These are phyloP conservation scores for Penicillium sp. DNA, from an alignment of 2,329 filamentous ascomycete genomes.

Conservation along the genomic window DNA sequence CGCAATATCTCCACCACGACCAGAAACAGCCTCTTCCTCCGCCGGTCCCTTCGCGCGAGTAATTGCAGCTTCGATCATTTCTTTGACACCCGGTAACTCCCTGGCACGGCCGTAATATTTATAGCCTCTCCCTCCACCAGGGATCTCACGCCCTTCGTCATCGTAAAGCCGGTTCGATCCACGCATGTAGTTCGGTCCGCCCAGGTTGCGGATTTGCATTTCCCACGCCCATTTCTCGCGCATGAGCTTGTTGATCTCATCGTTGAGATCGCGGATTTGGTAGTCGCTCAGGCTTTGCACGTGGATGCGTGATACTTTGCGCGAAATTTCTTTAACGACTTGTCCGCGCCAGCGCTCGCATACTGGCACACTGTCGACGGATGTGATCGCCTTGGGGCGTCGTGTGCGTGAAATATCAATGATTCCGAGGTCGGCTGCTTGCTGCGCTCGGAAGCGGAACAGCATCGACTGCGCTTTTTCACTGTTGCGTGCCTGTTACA, in stretches of 20 bases:
- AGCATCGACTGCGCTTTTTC: conserved; percentile 99
- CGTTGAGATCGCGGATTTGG: conserved; percentile 96
- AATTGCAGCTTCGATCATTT: conserved; percentile 81
- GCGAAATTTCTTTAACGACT: conserved; percentile 92
- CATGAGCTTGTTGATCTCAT: conserved; percentile 99
- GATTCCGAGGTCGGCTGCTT: conserved; percentile 93
- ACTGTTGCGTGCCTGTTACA: conserved; percentile 78
- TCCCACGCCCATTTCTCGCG: conserved; percentile 99
- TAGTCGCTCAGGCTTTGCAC: conserved; percentile 88
- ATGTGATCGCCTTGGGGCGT: conserved; percentile 86
- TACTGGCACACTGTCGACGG: conserved; percentile 74
- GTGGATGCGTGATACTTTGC: conserved; percentile 95
- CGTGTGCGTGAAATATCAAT: conserved; percentile 88
- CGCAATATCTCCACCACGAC: conserved; percentile 40
- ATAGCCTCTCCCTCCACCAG: conserved; percentile 79
- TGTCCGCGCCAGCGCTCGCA: conserved; percentile 99
- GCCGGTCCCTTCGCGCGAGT: conserved; percentile 60
- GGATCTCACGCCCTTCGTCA: conserved; percentile 68
- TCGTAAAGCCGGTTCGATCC: conserved; percentile 68
- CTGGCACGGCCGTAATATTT: conserved; percentile 87
- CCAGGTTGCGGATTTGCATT: conserved; percentile 88
- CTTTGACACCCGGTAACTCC: conserved; percentile 92
- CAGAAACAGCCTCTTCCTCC: conserved; percentile 62
- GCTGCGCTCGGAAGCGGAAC: conserved; percentile 97
- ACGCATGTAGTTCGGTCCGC: conserved; percentile 97